Evolutionary conservation across 805 yeast genomes (phyloP), one percentile per base, ranked within the genome.

Genomic region (Ogataea nakhonphanomensis): DNA sequence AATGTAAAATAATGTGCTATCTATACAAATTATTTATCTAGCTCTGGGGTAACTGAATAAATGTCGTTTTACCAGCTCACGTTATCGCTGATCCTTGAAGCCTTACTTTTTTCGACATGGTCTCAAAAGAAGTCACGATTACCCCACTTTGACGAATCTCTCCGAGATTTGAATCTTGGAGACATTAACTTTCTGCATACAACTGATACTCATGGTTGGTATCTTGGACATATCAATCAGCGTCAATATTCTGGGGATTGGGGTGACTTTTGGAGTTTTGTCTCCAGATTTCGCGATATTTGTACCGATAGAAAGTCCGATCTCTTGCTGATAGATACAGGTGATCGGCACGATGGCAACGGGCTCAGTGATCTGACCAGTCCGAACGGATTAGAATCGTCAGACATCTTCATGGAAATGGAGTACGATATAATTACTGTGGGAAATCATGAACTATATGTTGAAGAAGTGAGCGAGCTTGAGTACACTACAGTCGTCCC

Each of bases 121-220:
- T 38, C 41, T 7, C 42, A 32, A 15, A 36, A 32, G 7, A 38
- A 32, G 13, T 12, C 37, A 8, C 24, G 53, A 29, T 43, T 48
- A 5, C 70, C 73, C 5, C 53, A 58, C 10, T 60, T 55, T 27
- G 43, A 62, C 30, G 71, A 70, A 9, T 48, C 55, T 5, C 55
- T 75, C 28, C 63, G 93, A 37, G 74, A 75, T n/a, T 54, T 89
- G 23, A 55, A 61, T 8, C 71, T 89, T 74, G 89, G 90, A 0
- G 76, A 81, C 41, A 42, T 93, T 33, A 91, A 93, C 64, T 86
- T 93, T 52, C 54, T 91, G 20, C 98, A 91, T 55, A 90, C 98
- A 1, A 93, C 99, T 0, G 99, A 93, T 55, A 91, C 97, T 2
- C 99, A 93, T 61, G 97, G 93, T 1, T 93, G 99, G 99, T 77